A percentile compares a stretch with the other conserved stretches of the same genome.
phyloP scores from a whole-genome alignment of 345 rosid species.

The Euphorbia tirucalli region DNA sequence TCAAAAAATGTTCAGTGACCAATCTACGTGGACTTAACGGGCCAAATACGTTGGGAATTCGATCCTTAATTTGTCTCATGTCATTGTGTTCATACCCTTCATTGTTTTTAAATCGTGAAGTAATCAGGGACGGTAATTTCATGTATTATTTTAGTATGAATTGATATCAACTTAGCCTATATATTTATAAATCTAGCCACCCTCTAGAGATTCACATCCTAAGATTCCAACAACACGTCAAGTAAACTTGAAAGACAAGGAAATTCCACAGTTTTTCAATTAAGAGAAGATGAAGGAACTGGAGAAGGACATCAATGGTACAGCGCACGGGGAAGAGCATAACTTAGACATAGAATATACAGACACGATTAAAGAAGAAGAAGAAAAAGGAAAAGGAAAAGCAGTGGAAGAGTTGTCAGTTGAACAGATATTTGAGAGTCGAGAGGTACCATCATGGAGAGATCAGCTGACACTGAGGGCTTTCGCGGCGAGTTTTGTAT shows the following conservation, averaged over 20 bases:
- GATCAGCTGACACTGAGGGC: slow-evolving; percentile 10
- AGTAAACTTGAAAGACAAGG: neutral
- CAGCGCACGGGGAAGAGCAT: neutral
- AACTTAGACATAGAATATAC: neutral
- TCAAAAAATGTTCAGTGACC: neutral
- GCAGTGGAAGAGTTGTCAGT: neutral
- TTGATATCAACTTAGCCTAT: neutral
- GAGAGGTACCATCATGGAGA: slow-evolving; percentile 14
- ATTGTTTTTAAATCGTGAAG: neutral
- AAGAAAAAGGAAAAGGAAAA: neutral
- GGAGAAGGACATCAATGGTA: neutral
- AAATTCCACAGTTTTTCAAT: no score
- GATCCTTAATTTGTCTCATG: slow-evolving; percentile 1
- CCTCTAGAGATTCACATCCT: neutral
- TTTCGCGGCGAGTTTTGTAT: slow-evolving; percentile 5
- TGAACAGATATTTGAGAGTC: slow-evolving; percentile 5
- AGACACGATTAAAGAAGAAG: neutral
- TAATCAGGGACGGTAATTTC: neutral
- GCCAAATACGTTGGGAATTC: neutral
- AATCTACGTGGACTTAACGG: neutral
- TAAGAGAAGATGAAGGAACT: neutral
- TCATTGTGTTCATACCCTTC: neutral
- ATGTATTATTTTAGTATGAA: no score
- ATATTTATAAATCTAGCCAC: neutral
- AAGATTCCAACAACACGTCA: neutral